These are phyloP conservation scores for Cladophialophora yegresii DNA, from an alignment of 2,329 filamentous ascomycete genomes.

Conservation along the genomic window DNA sequence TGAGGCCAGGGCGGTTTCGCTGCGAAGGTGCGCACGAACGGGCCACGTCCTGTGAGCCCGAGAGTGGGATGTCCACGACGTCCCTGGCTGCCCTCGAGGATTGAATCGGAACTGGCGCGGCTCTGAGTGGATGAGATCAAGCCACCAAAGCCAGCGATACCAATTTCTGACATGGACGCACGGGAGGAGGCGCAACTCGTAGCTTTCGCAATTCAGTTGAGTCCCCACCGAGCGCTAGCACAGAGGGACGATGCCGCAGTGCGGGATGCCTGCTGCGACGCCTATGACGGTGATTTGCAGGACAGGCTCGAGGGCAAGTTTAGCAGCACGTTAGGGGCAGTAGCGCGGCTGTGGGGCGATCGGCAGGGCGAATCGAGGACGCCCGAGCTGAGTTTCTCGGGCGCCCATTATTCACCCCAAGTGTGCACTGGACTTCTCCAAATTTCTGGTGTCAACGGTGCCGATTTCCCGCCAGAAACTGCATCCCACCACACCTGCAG, in stretches of 20 bases:
- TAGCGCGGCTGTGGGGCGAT: constrained; percentile 15
- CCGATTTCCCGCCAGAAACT: constrained; percentile 27
- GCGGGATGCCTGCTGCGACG: constrained; percentile 22
- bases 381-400: constrained; percentile 2
- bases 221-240: no score
- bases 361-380: constrained; percentile 24
- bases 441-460: constrained; percentile 17
- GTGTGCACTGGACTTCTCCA: neutral
- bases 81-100: neutral
- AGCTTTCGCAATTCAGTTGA: constrained; percentile 8
- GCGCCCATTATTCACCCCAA: neutral
- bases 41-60: constrained; percentile 1
- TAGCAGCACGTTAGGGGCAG: constrained; percentile 15
- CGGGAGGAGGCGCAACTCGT: constrained; percentile 28
- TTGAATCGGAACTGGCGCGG: constrained; percentile 3
- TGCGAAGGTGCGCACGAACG: constrained; percentile 1
- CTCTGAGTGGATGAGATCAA: constrained; percentile 19
- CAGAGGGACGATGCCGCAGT: constrained; percentile 11
- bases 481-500: constrained; percentile 15
- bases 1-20: neutral
- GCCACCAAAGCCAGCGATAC: neutral
- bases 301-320: constrained; percentile 2
- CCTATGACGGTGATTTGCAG: constrained; percentile 18
- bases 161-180: constrained; percentile 10
- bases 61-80: constrained; percentile 11